Percentiles rank a stretch among this genome's conserved stretches.
These are phyloP conservation scores for Apiospora phragmitis DNA, from an alignment of 2,329 filamentous ascomycete species.

Conservation along the genomic window DNA sequence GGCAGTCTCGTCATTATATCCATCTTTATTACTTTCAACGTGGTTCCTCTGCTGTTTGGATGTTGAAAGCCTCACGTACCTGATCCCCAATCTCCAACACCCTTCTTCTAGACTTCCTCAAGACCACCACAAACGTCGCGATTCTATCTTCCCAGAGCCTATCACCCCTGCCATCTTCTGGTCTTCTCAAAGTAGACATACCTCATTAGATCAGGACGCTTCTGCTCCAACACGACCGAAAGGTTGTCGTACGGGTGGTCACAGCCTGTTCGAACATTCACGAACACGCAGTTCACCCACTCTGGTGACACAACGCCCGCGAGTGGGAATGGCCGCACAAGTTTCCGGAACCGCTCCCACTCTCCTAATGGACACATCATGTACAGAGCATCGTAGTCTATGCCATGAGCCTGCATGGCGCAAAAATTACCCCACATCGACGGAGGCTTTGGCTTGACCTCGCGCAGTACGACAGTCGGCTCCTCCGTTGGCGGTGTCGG, in stretches of 20 bases:
- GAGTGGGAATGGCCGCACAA: background rate
- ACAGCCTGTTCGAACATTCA: background rate
- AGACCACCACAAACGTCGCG: background rate
- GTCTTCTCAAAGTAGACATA: no score
- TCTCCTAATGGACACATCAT: background rate
- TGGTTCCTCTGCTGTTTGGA: no score
- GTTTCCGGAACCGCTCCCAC: background rate
- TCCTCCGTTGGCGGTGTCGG: background rate
- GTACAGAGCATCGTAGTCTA: background rate
- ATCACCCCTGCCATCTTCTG: background rate
- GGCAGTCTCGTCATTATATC: no score
- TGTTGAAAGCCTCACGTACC: background rate
- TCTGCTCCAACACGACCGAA: no score
- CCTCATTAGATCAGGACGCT: no score
- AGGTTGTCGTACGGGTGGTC: no score
- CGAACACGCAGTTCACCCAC: background rate
- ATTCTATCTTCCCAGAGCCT: background rate
- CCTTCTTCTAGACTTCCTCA: background rate
- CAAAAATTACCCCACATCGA: rapidly evolving
- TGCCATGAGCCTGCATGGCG: background rate
- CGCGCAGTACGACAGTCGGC: background rate
- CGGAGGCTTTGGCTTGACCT: background rate
- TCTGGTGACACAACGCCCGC: background rate
- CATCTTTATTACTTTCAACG: no score
- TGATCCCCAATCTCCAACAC: background rate